Conservation (phyloP, 2,329 filamentous ascomycete genomes). For the Leptodontidium sp. region DNA sequence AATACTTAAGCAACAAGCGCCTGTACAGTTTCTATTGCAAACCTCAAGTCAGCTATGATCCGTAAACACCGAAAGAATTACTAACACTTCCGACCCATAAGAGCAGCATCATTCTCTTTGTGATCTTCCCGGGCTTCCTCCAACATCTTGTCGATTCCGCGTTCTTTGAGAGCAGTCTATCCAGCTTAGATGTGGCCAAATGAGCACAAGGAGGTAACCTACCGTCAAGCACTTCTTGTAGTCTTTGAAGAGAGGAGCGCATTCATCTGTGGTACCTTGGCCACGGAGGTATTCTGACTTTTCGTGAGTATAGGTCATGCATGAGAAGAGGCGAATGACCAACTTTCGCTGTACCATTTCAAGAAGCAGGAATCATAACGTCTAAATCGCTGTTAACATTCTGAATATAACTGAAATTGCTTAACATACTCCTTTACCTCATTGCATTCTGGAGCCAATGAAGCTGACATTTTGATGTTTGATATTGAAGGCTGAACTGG, state of each 20-base stretch:
- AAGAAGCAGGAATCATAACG: constrained; percentile 97
- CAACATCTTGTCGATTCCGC: constrained; percentile 91
- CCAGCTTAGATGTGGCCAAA: constrained; percentile 13
- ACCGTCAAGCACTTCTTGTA: constrained; percentile 90
- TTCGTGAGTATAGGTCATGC: constrained; percentile 25
- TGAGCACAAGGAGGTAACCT: constrained; percentile 32
- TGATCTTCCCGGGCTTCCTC: constrained; percentile 91
- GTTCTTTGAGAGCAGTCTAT: constrained; percentile 84
- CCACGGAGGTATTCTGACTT: constrained; percentile 85
- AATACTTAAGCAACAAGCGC: background rate
- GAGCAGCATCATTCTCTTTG: constrained; percentile 82
- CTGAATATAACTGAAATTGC: background rate
- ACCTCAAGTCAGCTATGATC: background rate
- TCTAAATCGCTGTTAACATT: constrained; percentile 55
- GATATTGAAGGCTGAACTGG: background rate
- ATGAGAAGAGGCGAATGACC: constrained; percentile 47
- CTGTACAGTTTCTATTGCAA: background rate
- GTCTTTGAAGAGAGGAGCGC: constrained; percentile 82
- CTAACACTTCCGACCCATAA: constrained; percentile 61
- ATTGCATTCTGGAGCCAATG: constrained; percentile 93
- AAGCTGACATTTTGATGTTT: constrained; percentile 80
- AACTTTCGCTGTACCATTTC: constrained; percentile 99
- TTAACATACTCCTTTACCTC: constrained; percentile 86
- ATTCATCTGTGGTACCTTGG: constrained; percentile 83
- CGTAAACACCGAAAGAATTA: background rate